Conservation (phyloP, 176 grass and related monocot genomes). For the Calamus simplicifolius region DNA sequence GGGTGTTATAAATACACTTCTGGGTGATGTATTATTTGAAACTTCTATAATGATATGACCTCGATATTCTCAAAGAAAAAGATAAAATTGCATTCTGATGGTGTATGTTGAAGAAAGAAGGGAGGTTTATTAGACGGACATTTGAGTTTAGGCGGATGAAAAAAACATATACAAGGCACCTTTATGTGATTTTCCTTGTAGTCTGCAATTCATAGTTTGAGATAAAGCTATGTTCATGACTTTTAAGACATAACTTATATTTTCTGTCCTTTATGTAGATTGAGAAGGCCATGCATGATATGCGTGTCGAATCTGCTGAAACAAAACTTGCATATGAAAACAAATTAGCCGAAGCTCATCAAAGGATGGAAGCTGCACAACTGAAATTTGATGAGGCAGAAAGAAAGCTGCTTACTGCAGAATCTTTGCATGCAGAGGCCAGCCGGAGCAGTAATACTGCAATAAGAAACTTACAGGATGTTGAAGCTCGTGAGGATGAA, state of each 20-base stretch:
- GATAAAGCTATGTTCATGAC: too few species aligned
- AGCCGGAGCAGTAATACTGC: constrained; percentile 30
- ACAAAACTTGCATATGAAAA: constrained; percentile 68
- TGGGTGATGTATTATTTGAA: too few species aligned
- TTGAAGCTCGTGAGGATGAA: constrained; percentile 76
- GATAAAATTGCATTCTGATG: too few species aligned
- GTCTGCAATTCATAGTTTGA: too few species aligned
- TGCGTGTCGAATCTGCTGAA: constrained; percentile 67
- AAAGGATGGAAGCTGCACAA: constrained; percentile 54
- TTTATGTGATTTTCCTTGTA: too few species aligned
- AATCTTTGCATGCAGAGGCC: constrained; percentile 55
- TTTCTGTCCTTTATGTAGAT: constrained; percentile 45
- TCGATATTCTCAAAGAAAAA: too few species aligned
- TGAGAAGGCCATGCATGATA: constrained; percentile 81
- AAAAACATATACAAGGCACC: too few species aligned
- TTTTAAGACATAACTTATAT: not conserved
- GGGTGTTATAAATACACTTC: too few species aligned
- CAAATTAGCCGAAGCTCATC: constrained; percentile 46
- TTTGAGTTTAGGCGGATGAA: too few species aligned
- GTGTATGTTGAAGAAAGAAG: too few species aligned
- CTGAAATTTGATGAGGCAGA: constrained; percentile 72
- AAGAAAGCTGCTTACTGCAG: constrained; percentile 52
- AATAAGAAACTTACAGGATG: constrained; percentile 63
- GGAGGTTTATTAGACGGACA: too few species aligned
- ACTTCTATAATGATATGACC: too few species aligned